phyloP scores from a whole-genome alignment of 345 rosid genomes.

The Psidium friedrichsthalianum region DNA sequence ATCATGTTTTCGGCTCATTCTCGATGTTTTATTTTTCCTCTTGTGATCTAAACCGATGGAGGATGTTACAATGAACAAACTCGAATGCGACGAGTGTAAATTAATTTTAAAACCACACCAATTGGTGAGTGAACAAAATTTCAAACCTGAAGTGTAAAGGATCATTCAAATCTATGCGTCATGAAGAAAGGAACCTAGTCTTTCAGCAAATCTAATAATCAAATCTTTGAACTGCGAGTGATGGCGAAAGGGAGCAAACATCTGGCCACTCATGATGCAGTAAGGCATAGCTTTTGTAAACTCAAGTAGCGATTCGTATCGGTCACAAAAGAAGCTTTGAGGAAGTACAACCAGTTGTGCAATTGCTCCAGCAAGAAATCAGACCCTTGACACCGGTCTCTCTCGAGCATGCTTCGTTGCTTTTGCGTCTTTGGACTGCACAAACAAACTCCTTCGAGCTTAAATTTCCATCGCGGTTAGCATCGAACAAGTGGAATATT shows the following conservation, averaged over 20 bases:
- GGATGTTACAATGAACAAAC: neutral
- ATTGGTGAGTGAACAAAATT: neutral
- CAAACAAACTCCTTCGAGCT: conserved; percentile 48
- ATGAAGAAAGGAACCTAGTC: neutral
- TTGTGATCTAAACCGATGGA: neutral
- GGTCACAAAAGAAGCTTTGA: conserved; percentile 3
- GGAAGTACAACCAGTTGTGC: conserved; percentile 14
- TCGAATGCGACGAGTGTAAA: neutral
- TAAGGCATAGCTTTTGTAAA: neutral
- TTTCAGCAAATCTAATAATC: neutral
- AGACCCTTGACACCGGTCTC: conserved; percentile 20
- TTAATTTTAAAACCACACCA: neutral
- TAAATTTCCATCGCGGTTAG: conserved; percentile 37
- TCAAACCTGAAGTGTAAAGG: neutral
- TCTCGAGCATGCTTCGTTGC: conserved; percentile 13
- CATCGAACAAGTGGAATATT: conserved; percentile 47
- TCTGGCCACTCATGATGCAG: neutral
- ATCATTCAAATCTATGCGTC: neutral
- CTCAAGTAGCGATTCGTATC: neutral
- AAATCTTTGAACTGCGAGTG: neutral
- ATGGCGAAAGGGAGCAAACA: neutral
- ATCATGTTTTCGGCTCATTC: neutral
- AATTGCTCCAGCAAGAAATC: conserved; percentile 24
- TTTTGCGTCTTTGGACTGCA: conserved; percentile 32
- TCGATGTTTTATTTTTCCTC: neutral